These are phyloP conservation scores for Grosmannia huntii DNA, from an alignment of 2,329 filamentous ascomycete genomes.

Conservation along the genomic window DNA sequence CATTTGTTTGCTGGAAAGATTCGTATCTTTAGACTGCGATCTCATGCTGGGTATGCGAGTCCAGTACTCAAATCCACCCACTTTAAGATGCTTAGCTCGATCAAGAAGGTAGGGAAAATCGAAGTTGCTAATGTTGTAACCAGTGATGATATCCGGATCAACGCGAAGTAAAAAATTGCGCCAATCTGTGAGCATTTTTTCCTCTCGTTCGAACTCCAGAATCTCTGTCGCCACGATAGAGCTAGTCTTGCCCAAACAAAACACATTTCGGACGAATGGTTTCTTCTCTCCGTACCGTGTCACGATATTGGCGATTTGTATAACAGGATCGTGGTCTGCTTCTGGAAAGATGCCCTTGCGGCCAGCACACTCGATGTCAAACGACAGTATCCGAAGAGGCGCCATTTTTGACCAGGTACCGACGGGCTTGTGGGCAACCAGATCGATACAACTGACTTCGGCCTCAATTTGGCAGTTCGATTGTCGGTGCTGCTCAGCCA, in stretches of 20 bases:
- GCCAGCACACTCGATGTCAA: conserved; percentile 97
- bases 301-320: conserved; percentile 95
- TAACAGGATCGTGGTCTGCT: conserved; percentile 80
- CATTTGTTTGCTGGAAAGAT: conserved; percentile 96
- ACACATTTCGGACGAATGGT: conserved; percentile 91
- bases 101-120: conserved; percentile 95
- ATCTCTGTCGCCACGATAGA: conserved; percentile 92
- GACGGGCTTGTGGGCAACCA: conserved; percentile 77
- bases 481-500: conserved; percentile 54
- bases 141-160: conserved; percentile 94
- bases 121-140: conserved; percentile 98
- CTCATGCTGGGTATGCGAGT: conserved; percentile 59
- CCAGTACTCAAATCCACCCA: conserved; percentile 73
- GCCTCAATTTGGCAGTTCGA: conserved; percentile 98
- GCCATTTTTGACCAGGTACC: conserved; percentile 99
- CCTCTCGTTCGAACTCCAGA: conserved; percentile 67
- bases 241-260: conserved; percentile 85
- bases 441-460: conserved; percentile 64
- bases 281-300: conserved; percentile 91
- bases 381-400: conserved; percentile 80
- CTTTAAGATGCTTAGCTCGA: conserved; percentile 73
- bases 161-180: conserved; percentile 78
- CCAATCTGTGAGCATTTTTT: conserved; percentile 87
- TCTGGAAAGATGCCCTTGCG: conserved; percentile 97
- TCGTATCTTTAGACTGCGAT: conserved; percentile 65